Percentiles rank a stretch among this genome's conserved stretches.
Conservation (phyloP, 768 basidiomycete genomes). For the Rhizopogon vulgaris region DNA sequence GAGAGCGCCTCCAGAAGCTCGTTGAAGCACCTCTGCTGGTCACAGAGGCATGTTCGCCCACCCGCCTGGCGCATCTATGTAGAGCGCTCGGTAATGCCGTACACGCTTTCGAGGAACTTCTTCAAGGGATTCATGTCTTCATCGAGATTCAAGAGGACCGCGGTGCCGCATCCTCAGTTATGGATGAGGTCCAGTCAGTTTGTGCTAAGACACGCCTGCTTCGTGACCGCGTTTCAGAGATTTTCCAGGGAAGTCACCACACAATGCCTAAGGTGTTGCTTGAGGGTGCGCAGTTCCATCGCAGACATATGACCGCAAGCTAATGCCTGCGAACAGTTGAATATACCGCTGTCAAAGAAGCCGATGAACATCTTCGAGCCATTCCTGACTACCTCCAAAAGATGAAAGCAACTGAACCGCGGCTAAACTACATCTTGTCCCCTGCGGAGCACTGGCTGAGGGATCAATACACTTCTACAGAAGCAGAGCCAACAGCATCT, state of each 20-base stretch:
- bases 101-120: conserved; percentile 34
- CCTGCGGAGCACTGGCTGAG: conserved; percentile 24
- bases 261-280: conserved; percentile 28
- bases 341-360: conserved; percentile 22
- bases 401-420: conserved; percentile 23
- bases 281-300: conserved; percentile 24
- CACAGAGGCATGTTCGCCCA: not conserved
- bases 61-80: conserved; percentile 8
- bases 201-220: conserved; percentile 20
- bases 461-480: conserved; percentile 23
- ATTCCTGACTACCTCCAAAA: conserved; percentile 20
- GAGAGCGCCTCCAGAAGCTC: conserved; percentile 15
- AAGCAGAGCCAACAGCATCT: not conserved
- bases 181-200: conserved; percentile 21
- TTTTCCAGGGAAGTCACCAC: conserved; percentile 14
- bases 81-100: conserved; percentile 11
- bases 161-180: conserved; percentile 15
- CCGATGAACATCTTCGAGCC: conserved; percentile 15
- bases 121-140: conserved; percentile 27
- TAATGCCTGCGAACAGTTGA: conserved; percentile 27
- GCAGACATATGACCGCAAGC: not conserved
- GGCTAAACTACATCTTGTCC: conserved; percentile 20
- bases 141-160: conserved; percentile 23
- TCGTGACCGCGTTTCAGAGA: conserved; percentile 20
- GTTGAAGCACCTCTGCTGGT: conserved; percentile 16